Evolutionary conservation across 441 rosid genomes (phyloP), one percentile per base, ranked within the genome.

Genomic region (Populus tomentosa): DNA sequence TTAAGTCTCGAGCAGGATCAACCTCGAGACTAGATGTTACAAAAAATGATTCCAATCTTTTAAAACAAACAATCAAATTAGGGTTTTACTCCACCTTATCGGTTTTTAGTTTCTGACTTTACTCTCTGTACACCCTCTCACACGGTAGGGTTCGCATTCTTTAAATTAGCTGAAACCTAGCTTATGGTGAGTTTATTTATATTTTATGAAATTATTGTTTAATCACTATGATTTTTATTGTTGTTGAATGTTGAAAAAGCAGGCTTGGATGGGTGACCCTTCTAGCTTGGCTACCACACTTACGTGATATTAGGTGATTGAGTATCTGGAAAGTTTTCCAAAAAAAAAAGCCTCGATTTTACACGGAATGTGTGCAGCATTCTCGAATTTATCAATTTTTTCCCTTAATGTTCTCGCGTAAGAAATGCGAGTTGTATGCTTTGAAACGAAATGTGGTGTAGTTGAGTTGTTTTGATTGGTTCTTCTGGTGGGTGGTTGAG

Each of bases 261-360:
- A 62, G 4, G 28, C 14, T 21, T n/a, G 4, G 30, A 81, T 81
- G 84, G 73, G 30, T 32, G 76, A 77, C 53, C 30, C 76, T 36
- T 59, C 73, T 0, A 30, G 69, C 20, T 35, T 46, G 6, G 82
- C 67, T 73, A 35, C 77, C 6, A 72, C 74, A 42, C 65, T 82
- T 70, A 80, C 72, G 14, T 88, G 91, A 90, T 61, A 84, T 70
- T 86, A 88, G 91, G 79, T 83, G 36, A 82, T 88, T 64, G 90
- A 90, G 71, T 88, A 88, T 33, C 70, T 88, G 30, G 83, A 87
- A 59, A 81, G 82, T 61, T 82, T 77, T 42, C 73, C 74, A 53
- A 72, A 84, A 72, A 70, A 86, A 26, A 80, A 81, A 59, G 69
- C 82, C 3, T 73, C 82, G 20, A 70, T 84, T 76, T 62, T 88